These are phyloP conservation scores for Aspergillus kassunensis DNA, from an alignment of 495 filamentous ascomycete genomes.

Conservation along the genomic window DNA sequence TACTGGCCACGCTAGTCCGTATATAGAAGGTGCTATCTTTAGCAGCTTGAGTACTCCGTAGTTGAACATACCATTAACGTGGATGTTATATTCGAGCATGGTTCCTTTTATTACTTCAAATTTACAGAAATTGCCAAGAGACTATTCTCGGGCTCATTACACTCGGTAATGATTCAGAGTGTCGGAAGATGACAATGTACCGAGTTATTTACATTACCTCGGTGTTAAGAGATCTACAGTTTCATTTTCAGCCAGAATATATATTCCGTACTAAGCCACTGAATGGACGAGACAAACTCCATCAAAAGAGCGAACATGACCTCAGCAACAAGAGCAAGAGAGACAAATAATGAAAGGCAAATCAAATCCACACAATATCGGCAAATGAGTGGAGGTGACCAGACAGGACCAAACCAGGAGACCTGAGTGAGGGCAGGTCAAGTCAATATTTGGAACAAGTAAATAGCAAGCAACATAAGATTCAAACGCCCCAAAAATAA, in stretches of 20 bases:
- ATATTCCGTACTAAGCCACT: constrained; percentile 18
- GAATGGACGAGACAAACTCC: background rate
- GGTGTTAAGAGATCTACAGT: background rate
- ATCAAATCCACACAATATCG: constrained; percentile 16
- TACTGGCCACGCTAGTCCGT: background rate
- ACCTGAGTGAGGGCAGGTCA: no score
- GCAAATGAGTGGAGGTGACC: constrained; percentile 21
- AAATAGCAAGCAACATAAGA: constrained; percentile 2
- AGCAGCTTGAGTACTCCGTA: no score
- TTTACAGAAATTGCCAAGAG: no score
- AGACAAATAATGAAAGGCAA: constrained; percentile 5
- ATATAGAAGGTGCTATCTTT: constrained; percentile 3
- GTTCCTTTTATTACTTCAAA: no score
- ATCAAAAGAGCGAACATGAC: background rate
- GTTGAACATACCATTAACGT: no score
- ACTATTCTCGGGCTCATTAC: no score
- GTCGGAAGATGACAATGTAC: no score
- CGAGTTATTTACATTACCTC: no score
- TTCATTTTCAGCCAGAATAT: constrained; percentile 8
- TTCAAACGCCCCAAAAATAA: constrained; percentile 20
- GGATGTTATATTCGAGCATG: no score
- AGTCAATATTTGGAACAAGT: constrained; percentile 6
- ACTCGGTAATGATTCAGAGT: no score
- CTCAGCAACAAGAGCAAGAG: background rate
- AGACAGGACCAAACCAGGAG: no score